A percentile compares a stretch with the other conserved stretches of the same genome.
Evolutionary conservation across 495 filamentous ascomycete species (phyloP).

Genomic region (Friedmanniomyces simplex): DNA sequence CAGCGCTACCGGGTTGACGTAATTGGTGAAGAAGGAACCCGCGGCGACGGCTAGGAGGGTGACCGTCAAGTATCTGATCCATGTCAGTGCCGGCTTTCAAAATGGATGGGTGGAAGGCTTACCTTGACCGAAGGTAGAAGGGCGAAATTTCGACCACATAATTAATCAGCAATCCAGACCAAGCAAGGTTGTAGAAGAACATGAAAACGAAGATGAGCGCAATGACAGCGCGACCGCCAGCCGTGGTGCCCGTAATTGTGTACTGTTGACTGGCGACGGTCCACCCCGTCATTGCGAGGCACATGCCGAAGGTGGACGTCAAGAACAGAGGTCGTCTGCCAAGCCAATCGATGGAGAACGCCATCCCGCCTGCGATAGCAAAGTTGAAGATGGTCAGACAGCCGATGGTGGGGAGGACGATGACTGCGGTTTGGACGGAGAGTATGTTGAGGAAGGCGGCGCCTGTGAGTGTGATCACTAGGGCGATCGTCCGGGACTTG

Average conservation of each 20-base stretch:
- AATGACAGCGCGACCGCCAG: neutral
- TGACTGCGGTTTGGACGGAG: constrained; percentile 49
- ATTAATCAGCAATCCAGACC: neutral
- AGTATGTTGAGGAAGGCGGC: constrained; percentile 50
- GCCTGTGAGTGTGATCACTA: constrained; percentile 35
- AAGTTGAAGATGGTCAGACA: constrained; percentile 46
- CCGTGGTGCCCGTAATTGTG: neutral
- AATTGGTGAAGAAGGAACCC: constrained; percentile 21
- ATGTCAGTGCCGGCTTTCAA: too few species aligned
- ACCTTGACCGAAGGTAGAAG: constrained; percentile 1
- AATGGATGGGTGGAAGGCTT: too few species aligned
- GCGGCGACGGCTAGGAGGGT: neutral
- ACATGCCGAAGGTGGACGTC: constrained; percentile 42
- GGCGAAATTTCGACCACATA: neutral
- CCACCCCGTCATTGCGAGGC: constrained; percentile 38
- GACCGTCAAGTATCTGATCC: neutral
- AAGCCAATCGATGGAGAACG: constrained; percentile 44
- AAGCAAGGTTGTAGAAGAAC: constrained; percentile 8
- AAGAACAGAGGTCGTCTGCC: constrained; percentile 51
- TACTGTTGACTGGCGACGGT: constrained; percentile 23
- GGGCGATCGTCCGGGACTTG: constrained; percentile 13
- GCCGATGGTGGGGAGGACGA: constrained; percentile 50
- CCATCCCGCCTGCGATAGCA: constrained; percentile 45
- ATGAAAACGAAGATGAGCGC: constrained; percentile 2
- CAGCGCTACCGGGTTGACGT: constrained; percentile 42